Conservation (phyloP, 805 yeast species). For the Nakazawaea populi region DNA sequence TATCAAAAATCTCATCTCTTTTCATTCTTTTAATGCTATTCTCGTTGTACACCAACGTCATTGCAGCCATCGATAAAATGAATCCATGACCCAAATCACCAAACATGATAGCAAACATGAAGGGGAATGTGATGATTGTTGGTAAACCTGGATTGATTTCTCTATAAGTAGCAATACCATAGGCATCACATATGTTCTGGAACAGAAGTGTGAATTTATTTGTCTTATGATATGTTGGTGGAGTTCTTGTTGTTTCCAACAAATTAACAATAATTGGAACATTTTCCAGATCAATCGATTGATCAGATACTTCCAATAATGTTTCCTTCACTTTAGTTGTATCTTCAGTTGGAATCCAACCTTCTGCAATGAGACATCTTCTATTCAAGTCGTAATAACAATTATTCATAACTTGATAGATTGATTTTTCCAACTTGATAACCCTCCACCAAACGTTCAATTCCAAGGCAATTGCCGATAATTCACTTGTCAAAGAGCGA, state of each 20-base stretch:
- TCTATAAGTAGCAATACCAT: conserved; percentile 69
- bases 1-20: conserved; percentile 70
- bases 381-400: conserved; percentile 66
- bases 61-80: conserved; percentile 50
- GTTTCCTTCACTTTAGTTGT: conserved; percentile 37
- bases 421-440: conserved; percentile 49
- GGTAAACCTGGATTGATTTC: conserved; percentile 76
- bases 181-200: conserved; percentile 71
- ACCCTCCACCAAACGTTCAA: conserved; percentile 53
- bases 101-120: conserved; percentile 80
- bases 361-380: conserved; percentile 64
- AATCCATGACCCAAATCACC: conserved; percentile 82
- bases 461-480: conserved; percentile 58
- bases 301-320: conserved; percentile 55
- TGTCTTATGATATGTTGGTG: conserved; percentile 66
- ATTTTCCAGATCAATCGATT: conserved; percentile 15
- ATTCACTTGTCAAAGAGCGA: conserved; percentile 55
- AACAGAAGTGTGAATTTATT: conserved; percentile 66
- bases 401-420: conserved; percentile 53
- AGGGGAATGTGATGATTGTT: conserved; percentile 70
- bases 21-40: conserved; percentile 44
- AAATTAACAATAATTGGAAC: conserved; percentile 49
- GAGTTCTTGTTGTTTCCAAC: conserved; percentile 57
- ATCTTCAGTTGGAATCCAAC: conserved; percentile 65
- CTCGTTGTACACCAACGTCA: conserved; percentile 50